Evolutionary conservation across 139 green algal genomes (phyloP), one percentile per base, ranked within the genome.

Genomic region (Deuterostichococcus epilithicus): DNA sequence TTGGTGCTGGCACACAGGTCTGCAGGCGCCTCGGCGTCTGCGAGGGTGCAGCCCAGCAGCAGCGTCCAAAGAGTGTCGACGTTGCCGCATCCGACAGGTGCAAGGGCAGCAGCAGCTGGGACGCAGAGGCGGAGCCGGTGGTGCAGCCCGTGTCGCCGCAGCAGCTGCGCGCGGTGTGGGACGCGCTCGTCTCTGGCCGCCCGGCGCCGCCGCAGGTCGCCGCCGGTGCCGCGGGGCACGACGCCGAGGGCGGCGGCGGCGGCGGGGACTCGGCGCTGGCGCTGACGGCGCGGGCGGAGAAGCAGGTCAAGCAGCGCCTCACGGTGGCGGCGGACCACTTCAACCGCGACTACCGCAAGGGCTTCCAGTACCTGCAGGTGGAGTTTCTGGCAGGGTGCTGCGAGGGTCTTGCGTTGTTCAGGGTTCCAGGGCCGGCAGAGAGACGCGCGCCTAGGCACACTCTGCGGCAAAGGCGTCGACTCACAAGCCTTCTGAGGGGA

Each of bases 301-400:
- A 90, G 77, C 77, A 77, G 15, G 70, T 95, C 15, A 98, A 98
- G 78, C 82, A 75, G 20, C 81, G 88, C 33, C 85, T 97, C 52
- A 76, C 86, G 3, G 73, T 96, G 0, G 95, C 92, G 0, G 92
- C 89, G 25, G 95, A 99, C 70, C 95, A 98, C 80, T 99, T 98
- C 88, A 99, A 99, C 80, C 88, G 91, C 30, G 91, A 98, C 79
- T 83, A 85, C 47, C 98, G 97, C 78, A 98, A 98, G 85, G 95
- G 95, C 10, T 91, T 98, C 73, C 81, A 94, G 80, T 97, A 91
- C 74, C 80, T 96, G 73, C 90, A 94, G 88, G 88, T 86, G 36
- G 34, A 42, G 0, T 26, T 20, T 13, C n/a, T 39, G 68, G 32
- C 20, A 71, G 25, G 18, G 42, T 73, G 63, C 25, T 33, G 13